Conservation (phyloP, 108 stramenopile genomes). For the Pseudonitzschia multistriata region DNA sequence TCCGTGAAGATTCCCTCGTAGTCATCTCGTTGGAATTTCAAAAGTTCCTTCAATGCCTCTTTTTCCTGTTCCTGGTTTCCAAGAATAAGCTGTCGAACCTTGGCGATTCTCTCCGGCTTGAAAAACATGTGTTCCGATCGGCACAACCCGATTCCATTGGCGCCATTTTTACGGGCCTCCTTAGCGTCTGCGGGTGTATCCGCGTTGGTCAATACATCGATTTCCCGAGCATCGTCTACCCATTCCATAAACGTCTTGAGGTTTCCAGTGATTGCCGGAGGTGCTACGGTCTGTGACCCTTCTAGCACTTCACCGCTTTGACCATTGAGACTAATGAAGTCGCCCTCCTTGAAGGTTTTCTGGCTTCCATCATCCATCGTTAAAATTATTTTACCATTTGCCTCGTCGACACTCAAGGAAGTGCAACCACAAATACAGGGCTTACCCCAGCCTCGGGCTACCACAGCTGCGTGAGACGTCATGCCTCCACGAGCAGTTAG, state of each 20-base stretch:
- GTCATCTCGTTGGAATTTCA: constrained; percentile 66
- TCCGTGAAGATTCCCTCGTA: constrained; percentile 65
- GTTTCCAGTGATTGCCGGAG: constrained; percentile 52
- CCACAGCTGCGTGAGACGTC: constrained; percentile 86
- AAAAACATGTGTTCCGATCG: constrained; percentile 93
- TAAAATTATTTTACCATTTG: constrained; percentile 49
- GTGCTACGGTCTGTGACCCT: constrained; percentile 42
- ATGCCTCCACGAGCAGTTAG: constrained; percentile 84
- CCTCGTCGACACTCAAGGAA: constrained; percentile 61
- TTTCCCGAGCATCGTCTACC: constrained; percentile 58
- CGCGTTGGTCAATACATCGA: constrained; percentile 82
- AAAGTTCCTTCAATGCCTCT: constrained; percentile 56
- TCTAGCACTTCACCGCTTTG: constrained; percentile 75
- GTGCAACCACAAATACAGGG: constrained; percentile 85
- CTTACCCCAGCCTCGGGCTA: constrained; percentile 91
- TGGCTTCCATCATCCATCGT: constrained; percentile 37
- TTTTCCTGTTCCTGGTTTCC: constrained; percentile 29
- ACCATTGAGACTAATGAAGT: constrained; percentile 77
- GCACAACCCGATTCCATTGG: constrained; percentile 80
- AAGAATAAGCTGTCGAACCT: constrained; percentile 81
- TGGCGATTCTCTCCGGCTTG: constrained; percentile 61
- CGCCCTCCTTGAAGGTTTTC: constrained; percentile 66
- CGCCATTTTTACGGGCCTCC: constrained; percentile 71
- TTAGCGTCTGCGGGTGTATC: constrained; percentile 81
- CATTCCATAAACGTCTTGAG: constrained; percentile 62